Evolutionary conservation across 768 basidiomycete genomes (phyloP), one percentile per base, ranked within the genome.

Genomic region (Sistotremastrum niveocremeum): DNA sequence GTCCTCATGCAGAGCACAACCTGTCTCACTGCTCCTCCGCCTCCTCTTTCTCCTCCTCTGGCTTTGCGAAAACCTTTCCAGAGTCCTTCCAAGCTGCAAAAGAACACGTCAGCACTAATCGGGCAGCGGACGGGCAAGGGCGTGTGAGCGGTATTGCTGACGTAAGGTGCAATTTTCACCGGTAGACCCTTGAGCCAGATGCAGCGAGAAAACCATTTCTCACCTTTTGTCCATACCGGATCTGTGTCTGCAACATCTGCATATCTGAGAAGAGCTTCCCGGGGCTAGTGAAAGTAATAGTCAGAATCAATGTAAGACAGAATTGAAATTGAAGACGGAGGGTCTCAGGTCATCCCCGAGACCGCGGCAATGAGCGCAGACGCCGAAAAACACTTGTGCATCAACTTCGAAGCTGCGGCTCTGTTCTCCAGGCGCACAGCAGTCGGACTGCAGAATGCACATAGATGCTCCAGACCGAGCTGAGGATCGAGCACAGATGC

Each of bases 261-360:
- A 55, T 91, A 97, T 65, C 81, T 89, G 71, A 98, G 84, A 46
- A 99, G 68, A 3, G 95, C 95, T 65, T 95, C 93, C 51, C 95
- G 83, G 38, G 95, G 95, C 94, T 98, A 65, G 28, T 55, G 57
- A 41, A 55, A 51, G 51, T n/a, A 42, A 41, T 7, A 20, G 35
- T 37, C 10, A 30, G 35, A 42, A 38, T 51, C 40, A 52, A 47
- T 43, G 44, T 34, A 7, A 44, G 43, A 44, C 9, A 11, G n/a
- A 11, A 30, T 34, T 11, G 44, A 36, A 45, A 34, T 34, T 33
- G n/a, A 28, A 20, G 20, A 20, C 20, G 20, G 20, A 20, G 20
- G 20, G 20, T 20, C 20, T 20, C 20, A 20, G 20, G 20, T 20
- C 20, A 20, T 20, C 20, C 20, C 20, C 20, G 20, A 20, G 20